Evolutionary conservation across 139 green algal species (phyloP), one percentile per base, ranked within the genome.

Genomic region (Ettlia oleoabundans): DNA sequence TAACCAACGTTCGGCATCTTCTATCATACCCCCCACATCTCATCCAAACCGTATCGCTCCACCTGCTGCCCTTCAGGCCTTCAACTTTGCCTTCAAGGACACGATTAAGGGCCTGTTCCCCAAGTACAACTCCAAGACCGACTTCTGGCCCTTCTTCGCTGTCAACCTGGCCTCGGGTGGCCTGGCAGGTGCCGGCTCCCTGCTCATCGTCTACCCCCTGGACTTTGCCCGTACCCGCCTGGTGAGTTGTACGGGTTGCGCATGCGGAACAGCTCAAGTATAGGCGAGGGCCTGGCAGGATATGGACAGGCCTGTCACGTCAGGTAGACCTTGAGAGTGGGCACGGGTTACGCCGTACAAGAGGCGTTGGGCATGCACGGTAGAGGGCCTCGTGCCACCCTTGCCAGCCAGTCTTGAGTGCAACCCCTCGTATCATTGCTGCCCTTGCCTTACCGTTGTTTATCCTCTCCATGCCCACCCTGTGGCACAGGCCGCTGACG

Each of bases 11-110:
- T n/a, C n/a, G 62, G 26, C 4, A 2, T 33, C 28, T 33, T 28
- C 62, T 68, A 18, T 33, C 62, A 3, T 33, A 10, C 62, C 7
- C 9, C 65, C 37, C 10, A 35, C 66, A 70, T 33, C 37, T 53
- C 35, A 52, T 18, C 63, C 30, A 13, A 24, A 24, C 32, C 7
- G 32, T 13, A 18, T 2, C 33, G 3, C 33, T 19, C 33, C 65
- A 8, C 43, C 26, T 35, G 47, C 42, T 51, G 22, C 30, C 24
- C 63, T 63, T 43, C 91, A 96, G 88, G 96, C 97, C 30, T 97
- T 99, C 86, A 99, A 99, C 95, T 99, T 99, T 88, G 97, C 97
- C 37, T 99, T 99, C 94, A 99, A 99, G 95, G 96, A 99, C 91
- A 98, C 97, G 76, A 98, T 98, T 94, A 99, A 99, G 94, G 91